Conservation (phyloP, 352 stramenopile species). For the Aphanomyces euteiches region DNA sequence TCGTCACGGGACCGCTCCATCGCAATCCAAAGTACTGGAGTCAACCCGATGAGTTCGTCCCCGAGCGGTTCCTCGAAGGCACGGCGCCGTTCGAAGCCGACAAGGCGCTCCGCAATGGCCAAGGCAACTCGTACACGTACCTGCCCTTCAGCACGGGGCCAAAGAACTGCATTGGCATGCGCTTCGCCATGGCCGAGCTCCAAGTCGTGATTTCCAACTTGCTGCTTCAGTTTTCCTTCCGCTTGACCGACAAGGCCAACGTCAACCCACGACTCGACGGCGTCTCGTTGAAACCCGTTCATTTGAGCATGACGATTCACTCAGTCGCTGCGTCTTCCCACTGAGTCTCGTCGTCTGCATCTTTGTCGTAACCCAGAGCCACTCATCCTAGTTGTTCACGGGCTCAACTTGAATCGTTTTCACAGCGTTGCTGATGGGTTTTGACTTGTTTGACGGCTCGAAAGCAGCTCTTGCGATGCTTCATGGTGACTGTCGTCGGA, state of each 20-base stretch:
- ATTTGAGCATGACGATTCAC: constrained; percentile 17
- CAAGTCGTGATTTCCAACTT: constrained; percentile 8
- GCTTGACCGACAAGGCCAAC: constrained; percentile 7
- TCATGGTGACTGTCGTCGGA: no score
- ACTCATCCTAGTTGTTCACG: no score
- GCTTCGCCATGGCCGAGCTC: constrained; percentile 24
- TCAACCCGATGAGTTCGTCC: constrained; percentile 11
- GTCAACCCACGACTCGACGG: constrained; percentile 10
- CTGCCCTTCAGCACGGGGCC: constrained; percentile 26
- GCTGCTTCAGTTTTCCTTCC: constrained; percentile 12
- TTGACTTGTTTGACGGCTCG: no score
- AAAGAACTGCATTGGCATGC: constrained; percentile 29
- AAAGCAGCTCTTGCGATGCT: no score
- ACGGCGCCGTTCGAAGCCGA: neutral
- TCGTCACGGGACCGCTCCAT: constrained; percentile 15
- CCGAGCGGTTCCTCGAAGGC: neutral
- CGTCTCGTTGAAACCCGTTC: constrained; percentile 13
- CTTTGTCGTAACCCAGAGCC: no score
- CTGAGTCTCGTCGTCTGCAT: no score
- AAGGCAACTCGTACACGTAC: constrained; percentile 18
- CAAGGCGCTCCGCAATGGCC: constrained; percentile 10
- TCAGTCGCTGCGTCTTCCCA: neutral
- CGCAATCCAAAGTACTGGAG: constrained; percentile 27
- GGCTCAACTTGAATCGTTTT: no score
- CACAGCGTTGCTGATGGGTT: no score